phyloP scores from a whole-genome alignment of 352 stramenopile species.

The Globisporangium orthogonon region DNA sequence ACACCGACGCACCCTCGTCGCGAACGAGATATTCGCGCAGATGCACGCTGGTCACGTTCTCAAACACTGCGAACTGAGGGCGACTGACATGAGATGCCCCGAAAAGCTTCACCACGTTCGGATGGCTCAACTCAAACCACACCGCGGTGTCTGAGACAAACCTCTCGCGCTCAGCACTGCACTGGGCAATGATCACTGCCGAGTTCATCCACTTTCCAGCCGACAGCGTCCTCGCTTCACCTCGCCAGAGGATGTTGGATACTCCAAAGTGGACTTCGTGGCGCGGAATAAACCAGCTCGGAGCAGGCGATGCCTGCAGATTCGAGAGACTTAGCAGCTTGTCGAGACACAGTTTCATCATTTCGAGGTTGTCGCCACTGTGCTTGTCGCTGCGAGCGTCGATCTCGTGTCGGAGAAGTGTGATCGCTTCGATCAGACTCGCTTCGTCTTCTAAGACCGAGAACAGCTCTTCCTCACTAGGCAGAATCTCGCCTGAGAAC shows the following conservation, averaged over 20 bases:
- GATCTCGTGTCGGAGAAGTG: slow-evolving; percentile 7
- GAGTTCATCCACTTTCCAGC: slow-evolving; percentile 1
- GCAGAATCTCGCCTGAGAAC: background rate
- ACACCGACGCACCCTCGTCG: background rate
- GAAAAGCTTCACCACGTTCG: slow-evolving; percentile 21
- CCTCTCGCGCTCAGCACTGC: background rate
- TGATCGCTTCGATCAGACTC: slow-evolving; percentile 6
- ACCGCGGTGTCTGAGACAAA: slow-evolving; percentile 1
- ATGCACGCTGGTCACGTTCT: slow-evolving; percentile 3
- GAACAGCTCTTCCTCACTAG: slow-evolving; percentile 1
- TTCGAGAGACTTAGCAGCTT: background rate
- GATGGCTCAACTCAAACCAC: slow-evolving; percentile 10
- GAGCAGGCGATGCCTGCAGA: background rate
- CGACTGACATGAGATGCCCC: slow-evolving; percentile 4
- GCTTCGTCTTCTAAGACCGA: background rate
- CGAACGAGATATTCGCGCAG: slow-evolving; percentile 3
- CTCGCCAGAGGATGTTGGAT: background rate
- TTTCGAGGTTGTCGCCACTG: slow-evolving; percentile 8
- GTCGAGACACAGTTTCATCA: slow-evolving; percentile 1
- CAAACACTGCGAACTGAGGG: slow-evolving; percentile 3
- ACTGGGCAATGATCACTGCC: slow-evolving; percentile 1
- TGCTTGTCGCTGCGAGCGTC: slow-evolving; percentile 3
- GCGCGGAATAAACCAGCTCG: slow-evolving; percentile 9
- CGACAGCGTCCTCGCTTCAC: background rate
- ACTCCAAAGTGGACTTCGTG: slow-evolving; percentile 7